phyloP scores from a whole-genome alignment of 2,329 filamentous ascomycete species.

The Orbilia javanica region DNA sequence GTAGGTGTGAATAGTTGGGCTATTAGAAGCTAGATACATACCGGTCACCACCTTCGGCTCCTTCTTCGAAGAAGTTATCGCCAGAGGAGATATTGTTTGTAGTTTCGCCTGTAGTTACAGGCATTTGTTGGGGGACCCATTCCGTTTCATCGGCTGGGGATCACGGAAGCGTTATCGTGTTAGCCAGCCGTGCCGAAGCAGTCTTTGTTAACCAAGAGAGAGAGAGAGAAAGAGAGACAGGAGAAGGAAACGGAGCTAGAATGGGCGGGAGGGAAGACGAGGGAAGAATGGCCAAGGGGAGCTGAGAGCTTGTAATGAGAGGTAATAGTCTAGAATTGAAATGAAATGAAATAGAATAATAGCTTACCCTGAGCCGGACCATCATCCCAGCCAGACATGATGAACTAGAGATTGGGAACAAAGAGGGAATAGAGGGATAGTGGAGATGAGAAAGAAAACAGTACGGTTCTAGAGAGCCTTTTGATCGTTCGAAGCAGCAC shows the following conservation, averaged over 20 bases:
- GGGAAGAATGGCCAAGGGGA: too few species aligned
- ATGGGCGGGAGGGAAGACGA: background rate
- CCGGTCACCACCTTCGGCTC: slow-evolving; percentile 49
- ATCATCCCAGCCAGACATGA: slow-evolving; percentile 12
- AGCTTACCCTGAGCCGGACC: slow-evolving; percentile 9
- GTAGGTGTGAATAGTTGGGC: background rate
- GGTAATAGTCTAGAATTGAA: too few species aligned
- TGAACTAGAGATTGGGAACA: background rate
- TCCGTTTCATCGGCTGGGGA: slow-evolving; percentile 29
- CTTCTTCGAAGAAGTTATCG: slow-evolving; percentile 47
- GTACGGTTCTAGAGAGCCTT: slow-evolving; percentile 14
- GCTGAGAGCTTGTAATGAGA: background rate
- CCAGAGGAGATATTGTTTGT: slow-evolving; percentile 20
- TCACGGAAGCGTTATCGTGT: background rate
- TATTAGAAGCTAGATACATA: background rate
- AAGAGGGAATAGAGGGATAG: slow-evolving; percentile 2
- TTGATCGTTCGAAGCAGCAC: slow-evolving; percentile 11
- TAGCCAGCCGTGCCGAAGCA: background rate
- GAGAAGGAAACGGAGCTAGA: background rate
- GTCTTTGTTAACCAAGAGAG: background rate
- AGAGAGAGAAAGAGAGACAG: too few species aligned
- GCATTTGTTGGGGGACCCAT: slow-evolving; percentile 18
- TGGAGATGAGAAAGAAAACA: slow-evolving; percentile 1
- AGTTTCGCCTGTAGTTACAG: slow-evolving; percentile 22
- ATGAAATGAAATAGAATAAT: background rate